These are phyloP conservation scores for Trametes cingulata DNA, from an alignment of 768 basidiomycete genomes.

Conservation along the genomic window DNA sequence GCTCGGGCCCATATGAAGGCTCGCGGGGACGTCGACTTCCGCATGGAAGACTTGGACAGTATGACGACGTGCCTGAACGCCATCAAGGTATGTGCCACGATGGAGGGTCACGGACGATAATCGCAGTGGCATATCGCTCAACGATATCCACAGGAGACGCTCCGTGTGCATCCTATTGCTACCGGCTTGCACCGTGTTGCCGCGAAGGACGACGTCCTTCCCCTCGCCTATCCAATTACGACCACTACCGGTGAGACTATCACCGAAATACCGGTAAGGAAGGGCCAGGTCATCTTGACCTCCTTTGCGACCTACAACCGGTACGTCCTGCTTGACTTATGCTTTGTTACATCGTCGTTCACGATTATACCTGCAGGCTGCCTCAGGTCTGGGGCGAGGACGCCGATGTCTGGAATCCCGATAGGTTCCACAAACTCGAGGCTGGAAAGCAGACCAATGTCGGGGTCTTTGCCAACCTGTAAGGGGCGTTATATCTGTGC, in stretches of 20 bases:
- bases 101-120: no score
- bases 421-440: slow-evolving; percentile 7
- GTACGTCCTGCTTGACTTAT: neutral
- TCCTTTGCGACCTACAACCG: slow-evolving; percentile 12
- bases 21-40: slow-evolving; percentile 14
- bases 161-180: slow-evolving; percentile 26
- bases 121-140: neutral
- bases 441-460: slow-evolving; percentile 12
- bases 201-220: slow-evolving; percentile 27
- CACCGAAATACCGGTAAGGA: slow-evolving; percentile 8
- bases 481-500: neutral
- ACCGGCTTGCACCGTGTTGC: slow-evolving; percentile 22
- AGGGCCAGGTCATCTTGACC: slow-evolving; percentile 1
- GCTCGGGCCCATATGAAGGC: neutral
- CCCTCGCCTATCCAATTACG: slow-evolving; percentile 16
- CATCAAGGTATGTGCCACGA: slow-evolving; percentile 13
- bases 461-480: slow-evolving; percentile 22
- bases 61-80: slow-evolving; percentile 6
- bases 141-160: slow-evolving; percentile 23
- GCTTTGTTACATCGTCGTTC: neutral
- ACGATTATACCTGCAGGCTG: neutral
- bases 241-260: neutral
- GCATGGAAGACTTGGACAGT: slow-evolving; percentile 14
- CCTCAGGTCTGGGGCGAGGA: slow-evolving; percentile 19
- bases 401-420: slow-evolving; percentile 19